Evolutionary conservation across 306 rosid species (phyloP), one percentile per base, ranked within the genome.

Genomic region (Ormosia emarginata): DNA sequence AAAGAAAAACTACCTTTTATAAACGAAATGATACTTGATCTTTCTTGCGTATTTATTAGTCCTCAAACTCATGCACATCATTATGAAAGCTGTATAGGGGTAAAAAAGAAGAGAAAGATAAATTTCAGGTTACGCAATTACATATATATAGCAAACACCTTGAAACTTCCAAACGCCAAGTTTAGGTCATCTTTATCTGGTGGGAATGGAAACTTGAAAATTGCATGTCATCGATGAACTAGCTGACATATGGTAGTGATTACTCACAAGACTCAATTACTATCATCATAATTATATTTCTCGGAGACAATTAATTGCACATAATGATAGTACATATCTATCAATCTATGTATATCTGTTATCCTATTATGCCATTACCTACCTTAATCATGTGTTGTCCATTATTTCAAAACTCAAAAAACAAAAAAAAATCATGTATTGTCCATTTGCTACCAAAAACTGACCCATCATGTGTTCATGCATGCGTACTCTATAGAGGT

Each of bases 401-500:
- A 36, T 56, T 46, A 24, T 24, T 24, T 24, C 24, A 24, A 24
- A 24, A 24, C 24, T n/a, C 24, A 24, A 24, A 24, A 24, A 24
- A 24, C 0, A 24, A 24, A 24, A 24, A 24, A 24, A 24, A 1
- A 24, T 24, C 81, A 77, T 57, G 52, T 34, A 33, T 39, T 63
- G 66, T 65, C 58, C 46, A 36, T 56, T 46, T 43, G 57, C 34
- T n/a, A 71, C 74, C 71, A 24, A 53, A 78, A 71, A 72, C 44
- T 78, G 71, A 83, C 80, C 49, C 33, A 71, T 71, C 62, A 64
- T 79, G 47, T 57, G 49, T 44, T 49, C 61, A 70, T 69, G 84
- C 76, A 80, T 46, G 59, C 44, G 66, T 75, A 75, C 37, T 58
- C 13, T 32, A 30, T 10, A 96, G 99, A 96, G 87, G 93, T 93